Evolutionary conservation across 208 protist genomes (phyloP).

Genomic region (Leishmania guyanensis): DNA sequence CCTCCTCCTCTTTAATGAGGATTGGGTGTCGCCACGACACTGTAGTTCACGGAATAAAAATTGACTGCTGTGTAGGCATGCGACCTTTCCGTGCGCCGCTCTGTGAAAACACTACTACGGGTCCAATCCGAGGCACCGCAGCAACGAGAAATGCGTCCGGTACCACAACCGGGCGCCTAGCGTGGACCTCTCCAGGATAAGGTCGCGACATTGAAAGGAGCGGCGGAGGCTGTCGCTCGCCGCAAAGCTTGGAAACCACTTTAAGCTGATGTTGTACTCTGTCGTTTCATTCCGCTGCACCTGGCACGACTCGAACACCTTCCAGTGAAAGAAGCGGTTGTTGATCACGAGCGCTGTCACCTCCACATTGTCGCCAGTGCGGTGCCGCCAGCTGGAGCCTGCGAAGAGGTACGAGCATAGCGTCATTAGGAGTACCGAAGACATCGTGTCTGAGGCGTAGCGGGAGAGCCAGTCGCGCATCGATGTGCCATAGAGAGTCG

Average conservation of each 20-base stretch:
- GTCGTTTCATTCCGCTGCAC: slow-evolving; percentile 15
- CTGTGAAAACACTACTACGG: slow-evolving; percentile 22
- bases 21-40: background rate
- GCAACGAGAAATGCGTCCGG: slow-evolving; percentile 56
- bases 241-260: slow-evolving; percentile 30
- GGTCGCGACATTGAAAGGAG: slow-evolving; percentile 51
- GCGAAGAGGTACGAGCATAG: slow-evolving; percentile 46
- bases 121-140: slow-evolving; percentile 42
- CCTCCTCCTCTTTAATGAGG: background rate
- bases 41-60: background rate
- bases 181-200: slow-evolving; percentile 57
- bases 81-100: background rate
- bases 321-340: slow-evolving; percentile 68
- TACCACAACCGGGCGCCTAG: slow-evolving; percentile 65
- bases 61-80: background rate
- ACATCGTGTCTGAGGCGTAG: background rate
- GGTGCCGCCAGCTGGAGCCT: slow-evolving; percentile 51
- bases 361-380: slow-evolving; percentile 18
- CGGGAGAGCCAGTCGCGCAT: background rate
- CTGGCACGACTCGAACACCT: slow-evolving; percentile 34
- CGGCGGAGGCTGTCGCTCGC: slow-evolving; percentile 38
- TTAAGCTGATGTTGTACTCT: slow-evolving; percentile 43
- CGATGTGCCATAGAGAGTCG: background rate
- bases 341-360: slow-evolving; percentile 61
- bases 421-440: slow-evolving; percentile 56